A percentile compares a stretch with the other conserved stretches of the same genome.
phyloP scores from a whole-genome alignment of 192 early-diverging fungal species.

The Rhizoclosmatium sp. region DNA sequence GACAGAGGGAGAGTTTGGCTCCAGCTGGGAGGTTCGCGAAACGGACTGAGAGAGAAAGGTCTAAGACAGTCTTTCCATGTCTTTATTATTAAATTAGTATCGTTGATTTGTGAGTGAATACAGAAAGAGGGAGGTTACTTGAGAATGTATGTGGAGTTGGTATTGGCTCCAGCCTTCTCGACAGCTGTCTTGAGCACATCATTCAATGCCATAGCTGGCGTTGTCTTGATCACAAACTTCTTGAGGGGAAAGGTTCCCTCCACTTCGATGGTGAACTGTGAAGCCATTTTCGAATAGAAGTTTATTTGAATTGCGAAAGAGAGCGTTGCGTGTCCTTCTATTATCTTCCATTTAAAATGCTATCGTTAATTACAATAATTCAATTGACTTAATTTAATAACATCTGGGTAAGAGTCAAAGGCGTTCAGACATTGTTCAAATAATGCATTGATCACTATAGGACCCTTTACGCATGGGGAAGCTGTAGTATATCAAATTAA shows the following conservation, averaged over 20 bases:
- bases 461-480: no score
- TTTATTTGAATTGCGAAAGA: no score
- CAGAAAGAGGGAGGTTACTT: slow-evolving; percentile 48
- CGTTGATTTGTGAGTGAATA: background rate
- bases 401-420: no score
- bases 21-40: slow-evolving; percentile 84
- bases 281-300: slow-evolving; percentile 54
- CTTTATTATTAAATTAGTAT: slow-evolving; percentile 13
- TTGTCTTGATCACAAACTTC: slow-evolving; percentile 68
- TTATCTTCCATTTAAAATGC: background rate
- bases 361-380: no score
- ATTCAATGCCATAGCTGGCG: slow-evolving; percentile 77
- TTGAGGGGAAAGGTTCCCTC: slow-evolving; percentile 47
- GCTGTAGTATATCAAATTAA: no score
- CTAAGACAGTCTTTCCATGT: slow-evolving; percentile 66
- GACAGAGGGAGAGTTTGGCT: slow-evolving; percentile 73
- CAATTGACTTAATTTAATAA: no score
- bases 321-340: background rate
- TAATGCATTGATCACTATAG: no score
- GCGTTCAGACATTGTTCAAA: no score
- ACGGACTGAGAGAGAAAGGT: slow-evolving; percentile 76
- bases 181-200: slow-evolving; percentile 69
- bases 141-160: slow-evolving; percentile 66
- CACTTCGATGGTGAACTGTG: slow-evolving; percentile 64
- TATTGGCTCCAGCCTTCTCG: slow-evolving; percentile 60